A percentile compares a stretch with the other conserved stretches of the same genome.
Evolutionary conservation across 345 rosid species (phyloP).

Genomic region (Reutealis trisperma): DNA sequence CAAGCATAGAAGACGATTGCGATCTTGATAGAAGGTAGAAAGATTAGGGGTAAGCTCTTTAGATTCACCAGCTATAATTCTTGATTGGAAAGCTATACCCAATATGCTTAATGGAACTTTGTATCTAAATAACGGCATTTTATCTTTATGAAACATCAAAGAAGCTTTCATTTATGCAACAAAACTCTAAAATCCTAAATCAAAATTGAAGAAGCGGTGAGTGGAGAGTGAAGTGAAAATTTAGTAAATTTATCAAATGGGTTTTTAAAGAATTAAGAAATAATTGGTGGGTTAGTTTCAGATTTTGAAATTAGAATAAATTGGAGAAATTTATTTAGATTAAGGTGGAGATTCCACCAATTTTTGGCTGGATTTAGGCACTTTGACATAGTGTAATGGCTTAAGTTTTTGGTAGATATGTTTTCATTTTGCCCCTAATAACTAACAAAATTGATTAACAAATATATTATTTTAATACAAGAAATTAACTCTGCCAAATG

Average conservation of each 20-base stretch:
- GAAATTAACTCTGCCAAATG: too few relatives aligned
- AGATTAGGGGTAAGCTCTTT: constrained; percentile 79
- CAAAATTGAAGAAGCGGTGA: background rate
- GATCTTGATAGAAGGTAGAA: constrained; percentile 71
- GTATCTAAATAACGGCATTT: constrained; percentile 73
- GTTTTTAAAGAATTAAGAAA: background rate
- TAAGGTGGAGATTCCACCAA: constrained; percentile 2
- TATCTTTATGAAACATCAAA: constrained; percentile 83
- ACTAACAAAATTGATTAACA: background rate
- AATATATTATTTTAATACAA: too few relatives aligned
- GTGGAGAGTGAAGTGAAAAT: background rate
- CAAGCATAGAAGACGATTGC: constrained; percentile 53
- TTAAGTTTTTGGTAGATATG: background rate
- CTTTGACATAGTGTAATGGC: background rate
- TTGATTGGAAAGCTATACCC: constrained; percentile 88
- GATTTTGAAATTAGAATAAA: background rate
- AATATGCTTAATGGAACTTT: constrained; percentile 75
- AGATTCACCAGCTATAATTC: constrained; percentile 84
- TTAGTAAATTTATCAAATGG: background rate
- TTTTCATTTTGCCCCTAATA: background rate
- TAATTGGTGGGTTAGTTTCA: background rate
- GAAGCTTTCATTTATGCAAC: constrained; percentile 71
- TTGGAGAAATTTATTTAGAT: background rate
- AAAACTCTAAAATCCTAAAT: background rate
- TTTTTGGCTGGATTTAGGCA: constrained; percentile 2